These are phyloP conservation scores for Byssoonygena ceratinophila DNA, from an alignment of 2,329 filamentous ascomycete genomes.

Conservation along the genomic window DNA sequence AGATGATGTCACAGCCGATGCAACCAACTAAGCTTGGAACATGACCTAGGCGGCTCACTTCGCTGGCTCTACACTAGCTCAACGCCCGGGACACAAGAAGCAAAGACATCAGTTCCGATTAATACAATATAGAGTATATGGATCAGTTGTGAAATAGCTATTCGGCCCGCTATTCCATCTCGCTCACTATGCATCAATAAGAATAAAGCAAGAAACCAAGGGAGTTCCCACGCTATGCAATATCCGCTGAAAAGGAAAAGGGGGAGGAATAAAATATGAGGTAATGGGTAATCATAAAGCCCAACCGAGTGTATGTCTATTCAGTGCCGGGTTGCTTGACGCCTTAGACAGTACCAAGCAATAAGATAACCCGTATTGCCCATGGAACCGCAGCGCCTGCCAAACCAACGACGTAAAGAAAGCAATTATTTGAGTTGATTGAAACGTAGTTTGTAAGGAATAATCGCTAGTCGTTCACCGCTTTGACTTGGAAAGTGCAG, in stretches of 20 bases:
- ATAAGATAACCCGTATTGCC: background rate
- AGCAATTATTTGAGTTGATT: background rate
- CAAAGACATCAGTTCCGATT: background rate
- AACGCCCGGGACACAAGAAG: background rate
- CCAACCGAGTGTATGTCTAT: background rate
- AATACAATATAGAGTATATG: background rate
- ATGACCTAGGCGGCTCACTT: background rate
- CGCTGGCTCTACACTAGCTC: background rate
- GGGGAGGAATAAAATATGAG: background rate
- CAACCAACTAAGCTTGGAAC: background rate
- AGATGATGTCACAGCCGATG: background rate
- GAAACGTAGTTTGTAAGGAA: background rate
- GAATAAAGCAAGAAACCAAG: conserved; percentile 1
- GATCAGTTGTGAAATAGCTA: background rate
- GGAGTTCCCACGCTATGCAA: conserved; percentile 6
- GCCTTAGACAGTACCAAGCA: background rate
- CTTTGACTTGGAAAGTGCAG: conserved; percentile 28
- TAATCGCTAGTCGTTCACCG: conserved; percentile 18
- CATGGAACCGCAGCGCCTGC: conserved; percentile 1
- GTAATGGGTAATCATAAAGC: background rate
- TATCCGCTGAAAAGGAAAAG: background rate
- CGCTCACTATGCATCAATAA: conserved; percentile 1
- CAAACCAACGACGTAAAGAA: background rate
- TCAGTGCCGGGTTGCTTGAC: conserved; percentile 1
- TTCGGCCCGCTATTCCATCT: background rate